Base-by-base conservation (phyloP, 441 rosid genomes). In the Melianthus villosus region DNA sequence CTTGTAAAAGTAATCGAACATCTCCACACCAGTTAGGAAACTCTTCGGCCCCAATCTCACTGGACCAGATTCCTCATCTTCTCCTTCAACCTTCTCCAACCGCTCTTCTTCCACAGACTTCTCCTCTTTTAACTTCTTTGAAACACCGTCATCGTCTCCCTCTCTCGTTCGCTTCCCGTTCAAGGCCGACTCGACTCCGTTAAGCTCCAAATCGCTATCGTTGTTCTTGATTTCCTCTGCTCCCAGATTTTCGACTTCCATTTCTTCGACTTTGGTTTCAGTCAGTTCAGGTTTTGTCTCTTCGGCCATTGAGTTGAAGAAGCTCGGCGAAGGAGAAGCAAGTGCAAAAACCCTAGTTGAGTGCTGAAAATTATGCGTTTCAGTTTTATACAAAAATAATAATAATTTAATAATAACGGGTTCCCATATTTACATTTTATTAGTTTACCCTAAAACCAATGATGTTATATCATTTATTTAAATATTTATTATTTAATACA, bases 1-100 rank as follows among this genome's bases (percentile, higher is more conserved):
- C 44, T 63, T 67, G 51, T 41, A 63, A 33, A 87, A 75, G 56
- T 80, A 78, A 53, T 87, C 79, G 46, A 76, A 78, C 92, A 87
- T 74, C 69, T 70, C 75, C 22, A 70, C 64, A 22, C 67, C 77
- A 13, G 34, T 3, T 6, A 6, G 14, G 36, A 87, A 83, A 54
- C 62, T 73, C 72, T 87, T 87, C 0, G 86, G 82, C 6, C 97
- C 95, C 41, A 87, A 41, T 9, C 42, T 63, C 10, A 64, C 72
- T 23, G 44, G 62, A 44, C 7, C 67, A 11, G 64, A 27, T 12
- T 40, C 67, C 35, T n/a, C n/a, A n/a, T n/a, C n/a, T n/a, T n/a
- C n/a, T n/a, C n/a, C n/a, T n/a, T n/a, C n/a, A n/a, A 42, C 56
- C 18, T 40, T 59, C 41, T 56, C 71, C 58, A 42, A 34, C 14